phyloP scores from a whole-genome alignment of 441 rosid genomes.

The Syzygium syzygioides region DNA sequence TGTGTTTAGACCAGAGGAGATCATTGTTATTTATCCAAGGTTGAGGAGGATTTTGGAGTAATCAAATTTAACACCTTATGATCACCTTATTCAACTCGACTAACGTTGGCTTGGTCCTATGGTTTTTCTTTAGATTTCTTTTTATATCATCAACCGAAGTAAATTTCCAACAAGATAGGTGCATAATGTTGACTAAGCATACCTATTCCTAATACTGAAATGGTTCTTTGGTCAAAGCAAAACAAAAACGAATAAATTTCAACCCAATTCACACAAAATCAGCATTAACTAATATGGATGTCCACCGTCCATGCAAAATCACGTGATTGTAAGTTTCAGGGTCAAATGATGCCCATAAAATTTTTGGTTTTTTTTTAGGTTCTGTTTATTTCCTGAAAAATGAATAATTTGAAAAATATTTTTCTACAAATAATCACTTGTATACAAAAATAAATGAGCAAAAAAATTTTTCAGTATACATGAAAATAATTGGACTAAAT shows the following conservation, averaged over 20 bases:
- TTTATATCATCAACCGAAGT: not conserved
- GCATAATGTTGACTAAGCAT: not conserved
- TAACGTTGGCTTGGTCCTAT: not conserved
- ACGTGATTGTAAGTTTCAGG: not conserved
- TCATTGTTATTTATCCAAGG: not conserved
- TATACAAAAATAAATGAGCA: too few relatives aligned
- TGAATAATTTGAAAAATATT: too few relatives aligned
- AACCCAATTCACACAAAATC: not conserved
- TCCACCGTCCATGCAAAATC: not conserved
- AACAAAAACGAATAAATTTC: not conserved
- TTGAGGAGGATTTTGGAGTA: not conserved
- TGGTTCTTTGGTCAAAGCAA: not conserved
- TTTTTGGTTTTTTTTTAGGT: not conserved
- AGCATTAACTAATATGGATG: not conserved
- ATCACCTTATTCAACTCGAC: not conserved
- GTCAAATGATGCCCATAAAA: not conserved
- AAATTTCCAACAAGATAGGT: not conserved
- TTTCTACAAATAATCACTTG: too few relatives aligned
- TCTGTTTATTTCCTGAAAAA: fast-evolving
- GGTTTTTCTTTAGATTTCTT: not conserved
- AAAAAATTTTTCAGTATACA: too few relatives aligned
- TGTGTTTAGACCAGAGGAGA: not conserved
- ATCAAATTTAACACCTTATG: not conserved
- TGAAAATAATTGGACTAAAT: too few relatives aligned
- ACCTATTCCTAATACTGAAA: not conserved